These are phyloP conservation scores for Erodium moschatum DNA, from an alignment of 441 rosid genomes.

Conservation along the genomic window DNA sequence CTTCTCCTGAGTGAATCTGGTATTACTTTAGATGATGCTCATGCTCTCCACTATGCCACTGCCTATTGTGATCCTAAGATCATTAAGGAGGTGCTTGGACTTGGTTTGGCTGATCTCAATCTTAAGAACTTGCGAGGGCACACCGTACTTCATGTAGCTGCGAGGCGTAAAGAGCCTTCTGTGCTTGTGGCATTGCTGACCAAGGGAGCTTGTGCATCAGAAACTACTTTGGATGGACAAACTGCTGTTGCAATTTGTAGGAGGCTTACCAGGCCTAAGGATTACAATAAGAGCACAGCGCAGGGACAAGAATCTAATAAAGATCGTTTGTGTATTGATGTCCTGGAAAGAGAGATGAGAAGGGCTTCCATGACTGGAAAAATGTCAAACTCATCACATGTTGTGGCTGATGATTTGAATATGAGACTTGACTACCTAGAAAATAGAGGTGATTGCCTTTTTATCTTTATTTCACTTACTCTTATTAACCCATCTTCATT, in stretches of 20 bases:
- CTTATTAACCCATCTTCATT: background rate
- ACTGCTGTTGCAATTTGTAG: constrained; percentile 25
- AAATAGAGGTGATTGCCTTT: constrained; percentile 25
- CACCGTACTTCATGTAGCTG: constrained; percentile 30
- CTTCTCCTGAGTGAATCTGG: constrained; percentile 28
- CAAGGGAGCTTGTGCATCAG: constrained; percentile 24
- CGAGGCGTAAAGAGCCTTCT: constrained; percentile 28
- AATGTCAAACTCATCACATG: constrained; percentile 15
- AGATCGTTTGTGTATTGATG: constrained; percentile 25
- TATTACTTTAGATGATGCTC: constrained; percentile 28
- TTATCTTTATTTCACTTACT: background rate
- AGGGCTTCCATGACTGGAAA: constrained; percentile 19
- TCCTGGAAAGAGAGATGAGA: constrained; percentile 23
- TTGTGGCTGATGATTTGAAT: constrained; percentile 21
- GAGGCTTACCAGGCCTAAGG: constrained; percentile 29
- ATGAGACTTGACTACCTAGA: constrained; percentile 28
- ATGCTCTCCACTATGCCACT: constrained; percentile 32
- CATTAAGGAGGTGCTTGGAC: constrained; percentile 23
- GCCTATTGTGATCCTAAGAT: constrained; percentile 34
- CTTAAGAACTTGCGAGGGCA: constrained; percentile 24
- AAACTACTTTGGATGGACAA: constrained; percentile 24
- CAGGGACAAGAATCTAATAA: constrained; percentile 29
- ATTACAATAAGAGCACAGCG: constrained; percentile 23
- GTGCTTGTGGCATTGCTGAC: constrained; percentile 26
- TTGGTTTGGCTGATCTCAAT: constrained; percentile 21